These are phyloP conservation scores for Rubus idaeus DNA, from an alignment of 306 rosid species.

Conservation along the genomic window DNA sequence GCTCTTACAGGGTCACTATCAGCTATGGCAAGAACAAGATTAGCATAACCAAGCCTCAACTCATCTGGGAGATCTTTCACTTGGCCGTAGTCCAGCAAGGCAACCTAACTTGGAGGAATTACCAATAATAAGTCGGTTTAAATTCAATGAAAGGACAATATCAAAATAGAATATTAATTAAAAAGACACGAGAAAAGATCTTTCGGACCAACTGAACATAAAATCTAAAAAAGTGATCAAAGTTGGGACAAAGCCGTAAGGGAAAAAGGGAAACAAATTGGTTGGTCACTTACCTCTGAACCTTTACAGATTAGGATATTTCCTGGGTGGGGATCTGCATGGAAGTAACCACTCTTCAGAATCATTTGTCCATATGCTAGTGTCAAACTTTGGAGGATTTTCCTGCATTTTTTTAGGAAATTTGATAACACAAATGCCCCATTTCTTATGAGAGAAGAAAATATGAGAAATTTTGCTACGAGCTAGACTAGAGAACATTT, in stretches of 20 bases:
- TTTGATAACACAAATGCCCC: background rate
- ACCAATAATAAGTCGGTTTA: constrained; percentile 2
- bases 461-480: background rate
- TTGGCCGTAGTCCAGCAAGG: constrained; percentile 94
- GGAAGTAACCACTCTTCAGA: constrained; percentile 92
- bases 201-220: background rate
- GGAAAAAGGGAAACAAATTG: background rate
- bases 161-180: constrained; percentile 6
- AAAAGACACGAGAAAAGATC: background rate
- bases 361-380: constrained; percentile 99
- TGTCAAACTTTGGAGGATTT: constrained; percentile 89
- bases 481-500: background rate
- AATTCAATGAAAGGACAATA: background rate
- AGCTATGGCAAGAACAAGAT: constrained; percentile 84
- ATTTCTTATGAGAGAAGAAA: background rate
- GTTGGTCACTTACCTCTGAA: constrained; percentile 77
- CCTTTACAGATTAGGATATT: constrained; percentile 89
- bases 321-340: constrained; percentile 99
- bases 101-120: constrained; percentile 60
- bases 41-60: constrained; percentile 93
- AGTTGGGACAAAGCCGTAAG: background rate
- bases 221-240: background rate
- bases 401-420: constrained; percentile 56
- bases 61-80: constrained; percentile 95
- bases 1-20: constrained; percentile 68